Percentiles rank a stretch among this genome's conserved stretches.
These are phyloP conservation scores for Metarhizium guizhouense DNA, from an alignment of 2,329 filamentous ascomycete species.

Conservation along the genomic window DNA sequence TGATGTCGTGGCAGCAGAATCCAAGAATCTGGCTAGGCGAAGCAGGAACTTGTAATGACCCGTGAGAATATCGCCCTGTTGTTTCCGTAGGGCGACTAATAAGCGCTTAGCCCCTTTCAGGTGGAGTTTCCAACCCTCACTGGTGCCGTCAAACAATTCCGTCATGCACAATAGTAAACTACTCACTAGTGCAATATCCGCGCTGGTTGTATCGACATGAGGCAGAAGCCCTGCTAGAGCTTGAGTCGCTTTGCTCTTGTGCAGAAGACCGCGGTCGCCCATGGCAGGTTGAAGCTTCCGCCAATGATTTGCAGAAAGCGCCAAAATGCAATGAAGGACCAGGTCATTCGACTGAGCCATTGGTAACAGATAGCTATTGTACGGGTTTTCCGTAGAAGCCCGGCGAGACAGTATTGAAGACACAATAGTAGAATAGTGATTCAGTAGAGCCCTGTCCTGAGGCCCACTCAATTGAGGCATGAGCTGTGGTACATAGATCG, in stretches of 20 bases:
- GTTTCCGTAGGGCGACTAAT: constrained; percentile 21
- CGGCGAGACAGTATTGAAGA: constrained; percentile 23
- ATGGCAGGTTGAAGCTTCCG: constrained; percentile 22
- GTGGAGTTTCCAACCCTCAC: constrained; percentile 32
- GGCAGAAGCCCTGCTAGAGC: constrained; percentile 22
- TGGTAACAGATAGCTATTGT: constrained; percentile 22
- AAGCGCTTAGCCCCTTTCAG: constrained; percentile 31
- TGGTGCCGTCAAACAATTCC: constrained; percentile 32
- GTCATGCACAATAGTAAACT: constrained; percentile 33
- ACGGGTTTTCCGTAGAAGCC: constrained; percentile 19
- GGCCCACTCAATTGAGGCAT: constrained; percentile 20
- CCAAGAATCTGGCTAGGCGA: constrained; percentile 22
- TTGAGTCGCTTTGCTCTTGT: constrained; percentile 23
- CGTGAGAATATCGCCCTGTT: constrained; percentile 22
- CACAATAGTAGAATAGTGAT: constrained; percentile 25
- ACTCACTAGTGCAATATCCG: constrained; percentile 27
- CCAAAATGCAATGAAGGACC: constrained; percentile 23
- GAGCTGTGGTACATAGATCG: constrained; percentile 19
- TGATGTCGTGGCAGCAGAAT: constrained; percentile 24
- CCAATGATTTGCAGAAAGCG: constrained; percentile 25
- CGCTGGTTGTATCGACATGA: constrained; percentile 22
- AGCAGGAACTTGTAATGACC: constrained; percentile 30
- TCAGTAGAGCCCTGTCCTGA: constrained; percentile 22
- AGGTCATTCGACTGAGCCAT: constrained; percentile 23
- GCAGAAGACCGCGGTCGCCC: constrained; percentile 19